These are phyloP conservation scores for Dipodascopsis uninucleata DNA, from an alignment of 805 yeast species.

Conservation along the genomic window DNA sequence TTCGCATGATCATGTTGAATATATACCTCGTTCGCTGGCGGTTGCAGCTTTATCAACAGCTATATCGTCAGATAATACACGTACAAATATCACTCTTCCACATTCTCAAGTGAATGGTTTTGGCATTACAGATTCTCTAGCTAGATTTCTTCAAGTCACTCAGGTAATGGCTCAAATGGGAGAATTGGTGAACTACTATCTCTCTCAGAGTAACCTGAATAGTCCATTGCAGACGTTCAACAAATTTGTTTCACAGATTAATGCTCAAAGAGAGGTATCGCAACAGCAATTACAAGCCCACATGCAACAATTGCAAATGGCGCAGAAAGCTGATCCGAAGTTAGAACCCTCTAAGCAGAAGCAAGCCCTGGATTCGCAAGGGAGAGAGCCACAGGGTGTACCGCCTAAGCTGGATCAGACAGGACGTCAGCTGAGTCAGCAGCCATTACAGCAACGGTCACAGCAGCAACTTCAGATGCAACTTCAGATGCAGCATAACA, in stretches of 20 bases:
- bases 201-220: slow-evolving; percentile 36
- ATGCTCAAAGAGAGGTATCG: slow-evolving; percentile 33
- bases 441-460: slow-evolving; percentile 8
- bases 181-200: slow-evolving; percentile 55
- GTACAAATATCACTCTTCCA: slow-evolving; percentile 4
- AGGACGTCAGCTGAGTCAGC: slow-evolving; percentile 7
- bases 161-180: slow-evolving; percentile 73
- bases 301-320: slow-evolving; percentile 25
- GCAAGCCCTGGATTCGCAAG: slow-evolving; percentile 14
- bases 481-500: neutral
- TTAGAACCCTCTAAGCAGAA: slow-evolving; percentile 23
- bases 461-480: slow-evolving; percentile 6
- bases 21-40: slow-evolving; percentile 28
- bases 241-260: slow-evolving; percentile 34
- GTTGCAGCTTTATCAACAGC: slow-evolving; percentile 2
- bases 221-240: slow-evolving; percentile 32
- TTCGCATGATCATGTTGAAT: slow-evolving; percentile 46
- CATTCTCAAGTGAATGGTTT: slow-evolving; percentile 43
- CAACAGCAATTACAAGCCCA: slow-evolving; percentile 20
- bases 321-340: slow-evolving; percentile 9
- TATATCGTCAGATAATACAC: slow-evolving; percentile 2
- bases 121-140: slow-evolving; percentile 62
- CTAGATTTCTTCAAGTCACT: slow-evolving; percentile 69
- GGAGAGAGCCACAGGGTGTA: slow-evolving; percentile 15
- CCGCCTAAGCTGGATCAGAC: slow-evolving; percentile 22